Base-by-base conservation (phyloP, 2,329 filamentous ascomycete species). In the Nigrograna mackinnonii region DNA sequence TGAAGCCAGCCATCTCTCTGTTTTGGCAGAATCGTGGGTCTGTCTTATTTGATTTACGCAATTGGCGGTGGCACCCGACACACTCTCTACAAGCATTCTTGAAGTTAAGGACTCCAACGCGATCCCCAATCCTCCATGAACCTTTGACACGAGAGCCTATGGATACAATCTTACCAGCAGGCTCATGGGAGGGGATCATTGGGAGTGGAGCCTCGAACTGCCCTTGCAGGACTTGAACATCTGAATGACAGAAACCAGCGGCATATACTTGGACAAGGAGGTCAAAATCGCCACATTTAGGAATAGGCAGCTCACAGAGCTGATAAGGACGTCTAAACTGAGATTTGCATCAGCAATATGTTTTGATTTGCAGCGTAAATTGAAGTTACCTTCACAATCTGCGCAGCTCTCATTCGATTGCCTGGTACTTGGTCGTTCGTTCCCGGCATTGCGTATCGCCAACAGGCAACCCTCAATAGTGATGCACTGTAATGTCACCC, bases 141-240 rank as follows among this genome's bases (percentile, higher is more conserved):
- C 49, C 55, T 16, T 60, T 34, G 1, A 56, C 64, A 19, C 60
- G 35, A 4, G 52, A 22, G 12, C 64, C 63, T 13, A 57, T 39
- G 21, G 53, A 48, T 6, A 59, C 56, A 11, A 67, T 58, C 7
- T 46, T 59, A 9, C 62, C 64, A 14, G 60, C 59, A 5, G 63
- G 62, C 34, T 68, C 64, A 40, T 67, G 64, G 11, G 62, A 68
- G 4, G 60, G 59, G 14, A 64, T 58, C 30, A 67, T 55, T 4
- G 64, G 62, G 9, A 64, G 53, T 2, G 41, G 18, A 1, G 54
- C 42, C 5, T 46, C 41, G 18, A 57, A 62, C 17, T 57, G 50
- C 1, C 54, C 58, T n/a, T 54, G 46, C 38, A 49, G 37, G 1
- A 62, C 58, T 31, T 62, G 58, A 5, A 57, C 40, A 13, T 62